Base-by-base conservation (phyloP, 1,139 yeast genomes). In the Kurtzmaniella quercitrusa region DNA sequence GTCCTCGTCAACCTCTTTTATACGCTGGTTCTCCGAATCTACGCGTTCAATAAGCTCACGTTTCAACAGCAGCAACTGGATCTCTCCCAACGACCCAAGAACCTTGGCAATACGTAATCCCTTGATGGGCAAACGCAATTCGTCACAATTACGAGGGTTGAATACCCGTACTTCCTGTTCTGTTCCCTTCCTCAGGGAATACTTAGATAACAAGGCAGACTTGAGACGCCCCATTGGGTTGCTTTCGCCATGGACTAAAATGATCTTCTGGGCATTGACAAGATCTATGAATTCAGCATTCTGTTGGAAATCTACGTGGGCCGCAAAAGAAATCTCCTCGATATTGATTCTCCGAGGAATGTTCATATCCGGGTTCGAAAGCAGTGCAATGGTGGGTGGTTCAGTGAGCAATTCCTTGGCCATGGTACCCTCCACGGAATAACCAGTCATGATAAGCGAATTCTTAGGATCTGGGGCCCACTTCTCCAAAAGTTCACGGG, bases 381-480 rank as follows among this genome's bases (percentile, higher is more conserved):
- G 68, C 0, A 98, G 85, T 3, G 94, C 94, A 44, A 93, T 89
- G 16, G 90, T 87, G 23, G 82, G 79, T 0, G 99, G 98, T 54
- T 91, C 97, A 39, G 89, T 80, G 52, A 94, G 70, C 39, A 93
- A 70, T 46, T 79, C 88, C 58, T 93, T 93, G 0, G 98, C 99
- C 90, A 93, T 81, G 1, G 98, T 93, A 19, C 99, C 98, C 60
- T 93, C 99, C 4, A 93, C 96, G 2, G 98, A 91, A 62, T 93
- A 93, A 67, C 99, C 99, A 0, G 99, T 94, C 62, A 93, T 67
- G 31, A 93, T 79, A 24, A 90, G 82, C 2, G 95, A 74, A 56
- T 93, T 93, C 56, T 89, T 85, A 2, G 95, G 87, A 57, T 93
- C 98, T 0, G 98, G 98, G 1, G 96, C 93, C 99, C 99, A 93